Conservation (phyloP, 176 grass and related monocot genomes). For the Rhynchospora breviuscula region DNA sequence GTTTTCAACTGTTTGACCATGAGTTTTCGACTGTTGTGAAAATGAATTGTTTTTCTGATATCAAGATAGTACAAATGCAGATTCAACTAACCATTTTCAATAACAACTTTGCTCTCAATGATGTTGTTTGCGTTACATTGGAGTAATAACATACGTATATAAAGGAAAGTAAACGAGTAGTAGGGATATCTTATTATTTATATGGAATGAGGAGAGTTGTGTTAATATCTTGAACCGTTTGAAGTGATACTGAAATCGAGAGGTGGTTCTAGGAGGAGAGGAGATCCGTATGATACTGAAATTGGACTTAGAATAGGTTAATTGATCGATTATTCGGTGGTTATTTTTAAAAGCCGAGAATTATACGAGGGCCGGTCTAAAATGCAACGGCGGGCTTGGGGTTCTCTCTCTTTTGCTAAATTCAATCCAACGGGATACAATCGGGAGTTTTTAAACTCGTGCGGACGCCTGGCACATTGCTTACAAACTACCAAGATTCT, state of each 20-base stretch:
- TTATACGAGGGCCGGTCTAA: background rate
- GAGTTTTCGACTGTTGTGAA: slow-evolving; percentile 10
- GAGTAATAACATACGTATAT: background rate
- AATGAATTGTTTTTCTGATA: slow-evolving; percentile 1
- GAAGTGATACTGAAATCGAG: background rate
- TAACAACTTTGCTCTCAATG: background rate
- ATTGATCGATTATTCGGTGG: background rate
- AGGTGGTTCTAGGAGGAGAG: background rate
- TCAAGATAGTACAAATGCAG: background rate
- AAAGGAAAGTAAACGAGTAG: background rate
- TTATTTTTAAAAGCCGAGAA: background rate
- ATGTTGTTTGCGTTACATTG: background rate
- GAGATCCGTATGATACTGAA: background rate
- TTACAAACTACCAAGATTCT: background rate
- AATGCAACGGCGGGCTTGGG: background rate
- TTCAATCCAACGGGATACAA: background rate
- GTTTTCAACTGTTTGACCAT: slow-evolving; percentile 1
- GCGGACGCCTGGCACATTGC: background rate
- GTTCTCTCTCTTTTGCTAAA: background rate
- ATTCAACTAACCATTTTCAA: background rate
- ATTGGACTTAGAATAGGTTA: background rate
- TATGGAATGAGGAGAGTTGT: background rate
- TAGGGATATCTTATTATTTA: background rate
- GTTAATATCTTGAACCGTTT: background rate
- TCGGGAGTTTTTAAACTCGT: background rate